phyloP scores from a whole-genome alignment of 2,329 filamentous ascomycete species.

The Hymenoscyphus infarciens region DNA sequence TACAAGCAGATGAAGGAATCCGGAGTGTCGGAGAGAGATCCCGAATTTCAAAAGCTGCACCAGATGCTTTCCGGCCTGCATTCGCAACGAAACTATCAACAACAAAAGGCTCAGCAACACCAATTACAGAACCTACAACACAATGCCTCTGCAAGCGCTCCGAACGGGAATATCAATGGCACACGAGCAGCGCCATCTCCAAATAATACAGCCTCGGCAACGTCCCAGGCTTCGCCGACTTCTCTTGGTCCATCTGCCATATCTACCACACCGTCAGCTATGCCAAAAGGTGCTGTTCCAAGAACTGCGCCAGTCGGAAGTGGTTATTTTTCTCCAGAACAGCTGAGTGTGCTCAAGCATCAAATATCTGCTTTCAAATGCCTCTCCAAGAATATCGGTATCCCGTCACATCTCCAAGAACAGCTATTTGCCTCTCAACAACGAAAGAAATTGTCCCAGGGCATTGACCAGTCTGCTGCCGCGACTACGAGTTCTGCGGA shows the following conservation, averaged over 20 bases:
- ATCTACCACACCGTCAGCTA: slow-evolving; percentile 22
- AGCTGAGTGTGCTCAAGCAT: slow-evolving; percentile 72
- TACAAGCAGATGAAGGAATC: slow-evolving; percentile 84
- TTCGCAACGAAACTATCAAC: slow-evolving; percentile 45
- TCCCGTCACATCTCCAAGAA: slow-evolving; percentile 76
- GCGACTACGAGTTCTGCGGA: slow-evolving; percentile 28
- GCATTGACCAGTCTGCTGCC: slow-evolving; percentile 21
- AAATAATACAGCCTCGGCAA: slow-evolving; percentile 19
- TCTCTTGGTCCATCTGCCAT: slow-evolving; percentile 33
- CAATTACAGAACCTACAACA: slow-evolving; percentile 46
- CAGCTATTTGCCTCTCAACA: slow-evolving; percentile 70
- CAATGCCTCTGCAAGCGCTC: slow-evolving; percentile 52
- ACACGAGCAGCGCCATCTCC: slow-evolving; percentile 39
- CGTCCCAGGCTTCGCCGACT: slow-evolving; percentile 23
- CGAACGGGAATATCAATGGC: slow-evolving; percentile 56
- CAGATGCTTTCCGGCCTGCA: slow-evolving; percentile 72
- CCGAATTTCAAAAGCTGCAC: slow-evolving; percentile 80
- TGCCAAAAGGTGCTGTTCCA: slow-evolving; percentile 29
- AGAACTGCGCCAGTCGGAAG: slow-evolving; percentile 34
- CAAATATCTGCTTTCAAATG: slow-evolving; percentile 92
- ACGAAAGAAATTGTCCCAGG: slow-evolving; percentile 50
- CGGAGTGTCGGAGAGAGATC: slow-evolving; percentile 76
- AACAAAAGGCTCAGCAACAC: slow-evolving; percentile 39
- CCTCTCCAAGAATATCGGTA: slow-evolving; percentile 79
- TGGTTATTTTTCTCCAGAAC: slow-evolving; percentile 71